Percentiles rank a stretch among this genome's conserved stretches.
phyloP scores from a whole-genome alignment of 176 grass and related monocot species.

The Aegilops sharonensis region DNA sequence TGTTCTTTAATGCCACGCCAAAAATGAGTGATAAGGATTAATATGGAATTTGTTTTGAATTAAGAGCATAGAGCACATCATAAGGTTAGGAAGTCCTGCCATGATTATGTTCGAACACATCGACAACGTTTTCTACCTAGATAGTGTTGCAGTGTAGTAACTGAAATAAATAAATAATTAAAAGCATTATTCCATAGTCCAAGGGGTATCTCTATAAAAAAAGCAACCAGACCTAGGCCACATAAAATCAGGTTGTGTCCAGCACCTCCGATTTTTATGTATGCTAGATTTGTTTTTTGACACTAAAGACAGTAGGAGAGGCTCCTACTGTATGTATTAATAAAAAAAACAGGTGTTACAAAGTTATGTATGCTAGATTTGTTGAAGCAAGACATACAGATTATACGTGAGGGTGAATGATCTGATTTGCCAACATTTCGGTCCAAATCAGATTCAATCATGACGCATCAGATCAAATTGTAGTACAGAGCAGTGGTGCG shows the following conservation, averaged over 20 bases:
- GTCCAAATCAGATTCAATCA: not conserved
- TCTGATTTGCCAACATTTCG: not conserved
- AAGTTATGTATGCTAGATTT: not conserved
- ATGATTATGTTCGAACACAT: too few relatives aligned
- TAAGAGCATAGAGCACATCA: too few relatives aligned
- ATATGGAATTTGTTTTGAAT: too few relatives aligned
- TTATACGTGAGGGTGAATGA: not conserved
- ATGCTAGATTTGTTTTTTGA: not conserved
- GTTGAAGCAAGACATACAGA: not conserved
- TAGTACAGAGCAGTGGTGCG: not conserved
- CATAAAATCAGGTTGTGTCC: not conserved
- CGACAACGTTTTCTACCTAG: not conserved
- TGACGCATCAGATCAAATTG: not conserved
- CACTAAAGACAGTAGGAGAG: too few relatives aligned
- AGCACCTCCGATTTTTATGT: not conserved
- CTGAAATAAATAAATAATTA: not conserved
- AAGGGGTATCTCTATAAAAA: not conserved
- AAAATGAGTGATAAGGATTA: too few relatives aligned
- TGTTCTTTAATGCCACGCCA: too few relatives aligned
- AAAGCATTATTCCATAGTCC: not conserved
- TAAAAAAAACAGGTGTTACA: too few relatives aligned
- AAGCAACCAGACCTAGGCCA: too few relatives aligned
- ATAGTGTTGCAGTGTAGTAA: not conserved
- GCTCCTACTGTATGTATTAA: too few relatives aligned
- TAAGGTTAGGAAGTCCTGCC: too few relatives aligned